Evolutionary conservation across 169 alveolate genomes (phyloP).

Genomic region (Plasmodium coatneyi): DNA sequence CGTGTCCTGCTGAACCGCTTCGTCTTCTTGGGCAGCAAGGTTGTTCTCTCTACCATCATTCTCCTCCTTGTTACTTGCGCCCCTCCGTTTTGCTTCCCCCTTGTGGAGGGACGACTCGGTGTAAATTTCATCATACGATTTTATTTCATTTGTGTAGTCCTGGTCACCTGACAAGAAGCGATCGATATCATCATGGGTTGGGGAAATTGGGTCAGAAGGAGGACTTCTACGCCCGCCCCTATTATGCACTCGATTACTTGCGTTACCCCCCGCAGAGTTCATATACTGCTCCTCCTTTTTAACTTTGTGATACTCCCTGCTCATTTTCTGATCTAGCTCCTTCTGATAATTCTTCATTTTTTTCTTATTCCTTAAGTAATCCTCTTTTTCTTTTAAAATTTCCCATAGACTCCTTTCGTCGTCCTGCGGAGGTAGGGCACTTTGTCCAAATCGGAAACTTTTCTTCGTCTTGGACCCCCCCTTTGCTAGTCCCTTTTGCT

Average conservation of each 20-base stretch:
- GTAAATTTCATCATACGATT: constrained; percentile 70
- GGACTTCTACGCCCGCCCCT: background rate
- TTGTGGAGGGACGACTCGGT: background rate
- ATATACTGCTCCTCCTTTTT: constrained; percentile 51
- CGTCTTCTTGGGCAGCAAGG: background rate
- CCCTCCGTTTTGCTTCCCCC: background rate
- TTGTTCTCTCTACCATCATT: background rate
- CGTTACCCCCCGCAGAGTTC: background rate
- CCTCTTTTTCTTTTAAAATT: constrained; percentile 68
- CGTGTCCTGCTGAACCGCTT: background rate
- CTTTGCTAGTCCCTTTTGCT: background rate
- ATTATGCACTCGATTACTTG: background rate
- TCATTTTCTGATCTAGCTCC: constrained; percentile 25
- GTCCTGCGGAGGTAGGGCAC: background rate
- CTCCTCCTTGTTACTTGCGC: background rate
- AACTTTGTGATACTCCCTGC: constrained; percentile 47
- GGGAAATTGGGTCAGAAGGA: background rate
- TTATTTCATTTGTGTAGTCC: constrained; percentile 30
- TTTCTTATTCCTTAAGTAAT: constrained; percentile 29
- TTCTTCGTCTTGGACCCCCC: background rate
- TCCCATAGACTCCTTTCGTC: constrained; percentile 63
- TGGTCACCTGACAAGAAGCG: constrained; percentile 19
- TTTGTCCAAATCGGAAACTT: constrained; percentile 15
- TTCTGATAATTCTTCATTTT: constrained; percentile 35
- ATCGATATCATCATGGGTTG: constrained; percentile 35